A percentile compares a stretch with the other conserved stretches of the same genome.
Conservation (phyloP, 1,284 basidiomycete species). For the Malassezia dermatis region DNA sequence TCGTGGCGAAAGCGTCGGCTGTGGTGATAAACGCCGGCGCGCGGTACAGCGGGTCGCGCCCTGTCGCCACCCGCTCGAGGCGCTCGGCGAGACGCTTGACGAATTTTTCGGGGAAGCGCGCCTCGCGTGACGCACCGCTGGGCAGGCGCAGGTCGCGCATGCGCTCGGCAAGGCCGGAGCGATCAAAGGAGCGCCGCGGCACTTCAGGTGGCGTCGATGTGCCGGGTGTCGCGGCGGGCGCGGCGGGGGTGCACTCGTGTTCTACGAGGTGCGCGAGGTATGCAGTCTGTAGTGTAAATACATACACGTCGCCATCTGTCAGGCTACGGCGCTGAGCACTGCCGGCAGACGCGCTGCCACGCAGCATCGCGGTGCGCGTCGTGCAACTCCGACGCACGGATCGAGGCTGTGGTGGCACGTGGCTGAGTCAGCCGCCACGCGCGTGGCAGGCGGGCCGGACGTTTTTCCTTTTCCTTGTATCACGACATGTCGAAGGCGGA, state of each 20-base stretch:
- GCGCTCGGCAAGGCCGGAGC: constrained; percentile 24
- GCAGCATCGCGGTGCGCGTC: neutral
- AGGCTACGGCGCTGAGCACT: constrained; percentile 20
- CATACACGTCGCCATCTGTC: constrained; percentile 44
- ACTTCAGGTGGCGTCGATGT: constrained; percentile 8
- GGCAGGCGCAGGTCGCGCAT: constrained; percentile 25
- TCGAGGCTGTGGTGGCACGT: neutral
- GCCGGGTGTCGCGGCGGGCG: constrained; percentile 9
- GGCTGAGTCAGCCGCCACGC: neutral
- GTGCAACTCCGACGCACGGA: neutral
- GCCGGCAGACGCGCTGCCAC: constrained; percentile 20
- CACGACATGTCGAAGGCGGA: constrained; percentile 15
- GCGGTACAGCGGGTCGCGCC: constrained; percentile 34
- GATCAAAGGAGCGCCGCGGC: constrained; percentile 3
- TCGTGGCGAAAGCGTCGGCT: constrained; percentile 41
- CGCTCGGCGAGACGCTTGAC: constrained; percentile 38
- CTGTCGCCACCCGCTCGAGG: constrained; percentile 41
- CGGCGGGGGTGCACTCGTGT: neutral
- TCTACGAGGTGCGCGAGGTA: constrained; percentile 24
- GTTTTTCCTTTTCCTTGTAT: neutral
- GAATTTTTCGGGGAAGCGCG: constrained; percentile 43
- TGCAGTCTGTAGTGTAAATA: constrained; percentile 39
- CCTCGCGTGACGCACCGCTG: constrained; percentile 18
- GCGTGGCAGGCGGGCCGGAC: neutral
- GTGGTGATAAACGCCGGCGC: constrained; percentile 36